Base-by-base conservation (phyloP, 2,329 filamentous ascomycete genomes). In the Chlorencoelia australis region DNA sequence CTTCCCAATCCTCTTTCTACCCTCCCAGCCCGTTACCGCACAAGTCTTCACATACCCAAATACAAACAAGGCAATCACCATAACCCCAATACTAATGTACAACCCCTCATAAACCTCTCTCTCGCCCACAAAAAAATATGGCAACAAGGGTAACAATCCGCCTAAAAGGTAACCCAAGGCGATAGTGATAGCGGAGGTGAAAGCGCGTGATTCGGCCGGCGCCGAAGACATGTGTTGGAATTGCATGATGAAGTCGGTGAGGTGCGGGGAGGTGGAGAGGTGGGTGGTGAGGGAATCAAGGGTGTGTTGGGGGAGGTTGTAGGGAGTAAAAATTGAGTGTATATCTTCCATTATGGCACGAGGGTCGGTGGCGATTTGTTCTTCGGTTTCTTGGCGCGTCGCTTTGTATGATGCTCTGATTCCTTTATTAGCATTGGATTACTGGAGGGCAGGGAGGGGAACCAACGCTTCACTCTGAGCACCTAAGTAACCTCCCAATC, bases 21-120 rank as follows among this genome's bases (percentile, higher is more conserved):
- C 52, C 16, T 40, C 44, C 49, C 48, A 56, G 33, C 60, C 62
- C 1, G 55, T 65, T 0, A 73, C 64, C 9, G 73, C 61, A 20
- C 51, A 68, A 14, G 74, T 78, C 62, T 81, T 81, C 37, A 67
- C 62, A 47, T 76, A 79, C n/a, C 78, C 78, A 52, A 82, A 82
- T 3, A 60, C 55, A 37, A 81, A 69, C 28, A 82, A 56, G 2
- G 75, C 70, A 6, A 75, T 51, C 9, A 73, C 66, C 50, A 79
- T 82, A 35, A 81, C 66, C 4, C 54, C 65, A 17, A 79, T 65
- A 16, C 73, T 79, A 41, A 73, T 69, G 22, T 69, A 65, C 33
- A 87, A 59, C 6, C 68, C 69, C 11, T 55, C 43, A 21, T 59
- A 50, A 5, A 71, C 63, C 17, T 61, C 51, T 4, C 63, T 43